Evolutionary conservation across 106 monocot species (phyloP).

Genomic region (Apostasia shenzhenica): DNA sequence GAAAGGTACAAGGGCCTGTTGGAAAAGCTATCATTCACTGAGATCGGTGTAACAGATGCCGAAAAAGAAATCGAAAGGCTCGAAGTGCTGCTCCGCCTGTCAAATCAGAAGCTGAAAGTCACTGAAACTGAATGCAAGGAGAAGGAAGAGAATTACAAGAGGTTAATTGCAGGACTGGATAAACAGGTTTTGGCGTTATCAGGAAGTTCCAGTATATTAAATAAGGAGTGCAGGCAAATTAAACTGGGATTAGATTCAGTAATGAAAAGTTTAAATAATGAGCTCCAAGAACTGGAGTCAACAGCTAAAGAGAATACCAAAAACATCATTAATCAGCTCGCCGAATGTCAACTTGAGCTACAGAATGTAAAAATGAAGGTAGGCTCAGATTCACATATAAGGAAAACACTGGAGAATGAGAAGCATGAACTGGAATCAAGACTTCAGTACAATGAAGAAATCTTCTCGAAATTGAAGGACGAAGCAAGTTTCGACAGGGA

Average conservation of each 20-base stretch:
- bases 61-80: slow-evolving; percentile 32
- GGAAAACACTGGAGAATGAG: slow-evolving; percentile 28
- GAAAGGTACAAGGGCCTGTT: slow-evolving; percentile 20
- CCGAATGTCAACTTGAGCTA: slow-evolving; percentile 27
- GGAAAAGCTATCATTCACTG: slow-evolving; percentile 30
- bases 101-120: slow-evolving; percentile 63
- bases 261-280: slow-evolving; percentile 11
- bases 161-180: slow-evolving; percentile 32
- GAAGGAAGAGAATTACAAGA: slow-evolving; percentile 32
- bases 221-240: slow-evolving; percentile 21
- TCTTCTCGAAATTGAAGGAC: slow-evolving; percentile 22
- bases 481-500: slow-evolving; percentile 10
- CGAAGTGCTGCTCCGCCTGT: slow-evolving; percentile 57
- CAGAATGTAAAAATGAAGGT: slow-evolving; percentile 14
- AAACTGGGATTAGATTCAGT: slow-evolving; percentile 23
- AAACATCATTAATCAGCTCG: slow-evolving; percentile 15
- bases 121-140: slow-evolving; percentile 64
- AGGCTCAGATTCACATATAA: slow-evolving; percentile 13
- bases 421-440: slow-evolving; percentile 20
- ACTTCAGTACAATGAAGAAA: slow-evolving; percentile 35
- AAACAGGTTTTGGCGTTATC: slow-evolving; percentile 19
- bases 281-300: slow-evolving; percentile 21
- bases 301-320: slow-evolving; percentile 17
- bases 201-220: slow-evolving; percentile 12
- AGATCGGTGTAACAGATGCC: slow-evolving; percentile 24